phyloP scores from a whole-genome alignment of 345 rosid genomes.

The Brassica nigra region DNA sequence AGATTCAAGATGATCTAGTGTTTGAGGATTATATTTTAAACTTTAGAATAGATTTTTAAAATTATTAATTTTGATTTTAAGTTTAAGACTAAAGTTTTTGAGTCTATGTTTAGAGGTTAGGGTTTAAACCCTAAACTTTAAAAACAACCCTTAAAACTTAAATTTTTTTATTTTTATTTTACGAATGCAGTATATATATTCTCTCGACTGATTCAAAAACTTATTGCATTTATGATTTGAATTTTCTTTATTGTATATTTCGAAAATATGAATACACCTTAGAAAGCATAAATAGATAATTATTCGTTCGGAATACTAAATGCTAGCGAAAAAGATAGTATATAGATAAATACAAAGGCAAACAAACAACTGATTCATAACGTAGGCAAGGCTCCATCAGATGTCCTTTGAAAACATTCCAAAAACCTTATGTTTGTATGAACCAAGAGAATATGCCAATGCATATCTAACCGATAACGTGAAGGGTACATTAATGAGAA shows the following conservation, averaged over 20 bases:
- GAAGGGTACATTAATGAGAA: not conserved
- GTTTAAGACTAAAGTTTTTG: too few relatives aligned
- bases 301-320: not conserved
- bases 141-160: too few relatives aligned
- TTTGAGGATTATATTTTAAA: too few relatives aligned
- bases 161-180: not conserved
- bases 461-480: not conserved
- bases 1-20: too few relatives aligned
- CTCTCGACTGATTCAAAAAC: slow-evolving; percentile 3
- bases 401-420: not conserved
- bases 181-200: not conserved
- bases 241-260: not conserved
- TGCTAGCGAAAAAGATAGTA: not conserved
- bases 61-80: too few relatives aligned
- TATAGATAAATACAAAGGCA: not conserved
- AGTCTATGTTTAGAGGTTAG: too few relatives aligned
- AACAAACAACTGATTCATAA: not conserved
- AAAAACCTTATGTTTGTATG: not conserved
- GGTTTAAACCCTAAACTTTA: too few relatives aligned
- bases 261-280: not conserved
- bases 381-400: slow-evolving; percentile 1
- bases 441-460: not conserved
- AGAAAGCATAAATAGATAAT: not conserved
- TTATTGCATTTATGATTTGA: not conserved
- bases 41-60: too few relatives aligned